Evolutionary conservation across 805 yeast genomes (phyloP).

Genomic region (Candida maltosa): DNA sequence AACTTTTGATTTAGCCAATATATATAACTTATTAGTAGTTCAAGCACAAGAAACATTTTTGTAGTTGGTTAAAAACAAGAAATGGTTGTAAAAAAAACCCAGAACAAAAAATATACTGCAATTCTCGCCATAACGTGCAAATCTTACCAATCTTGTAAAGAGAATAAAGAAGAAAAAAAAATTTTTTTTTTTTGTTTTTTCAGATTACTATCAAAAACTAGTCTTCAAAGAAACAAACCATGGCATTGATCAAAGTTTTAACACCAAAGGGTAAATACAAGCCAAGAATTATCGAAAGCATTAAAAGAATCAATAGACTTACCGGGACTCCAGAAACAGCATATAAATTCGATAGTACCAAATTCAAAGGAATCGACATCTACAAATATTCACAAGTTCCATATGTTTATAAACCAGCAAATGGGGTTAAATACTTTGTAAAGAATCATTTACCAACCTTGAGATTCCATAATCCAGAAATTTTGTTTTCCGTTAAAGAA

Average conservation of each 20-base stretch:
- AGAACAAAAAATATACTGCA: too few relatives aligned
- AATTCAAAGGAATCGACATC: conserved; percentile 43
- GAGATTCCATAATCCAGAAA: conserved; percentile 76
- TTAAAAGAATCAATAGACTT: conserved; percentile 46
- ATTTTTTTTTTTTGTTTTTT: too few relatives aligned
- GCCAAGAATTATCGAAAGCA: conserved; percentile 44
- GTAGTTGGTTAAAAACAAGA: too few relatives aligned
- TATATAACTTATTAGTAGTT: conserved; percentile 1
- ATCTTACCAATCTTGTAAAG: too few relatives aligned
- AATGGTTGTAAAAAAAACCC: not conserved
- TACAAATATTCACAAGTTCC: conserved; percentile 43
- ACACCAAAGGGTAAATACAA: conserved; percentile 11
- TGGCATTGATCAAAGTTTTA: conserved; percentile 5
- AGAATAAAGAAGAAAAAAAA: too few relatives aligned
- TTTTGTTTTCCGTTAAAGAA: conserved; percentile 60
- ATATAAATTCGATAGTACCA: conserved; percentile 22
- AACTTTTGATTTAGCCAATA: conserved; percentile 16
- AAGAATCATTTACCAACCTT: conserved; percentile 68
- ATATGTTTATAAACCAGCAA: conserved; percentile 43
- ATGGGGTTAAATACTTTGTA: conserved; percentile 78
- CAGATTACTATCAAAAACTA: too few relatives aligned
- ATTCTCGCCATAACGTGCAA: too few relatives aligned
- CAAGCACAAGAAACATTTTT: conserved; percentile 2
- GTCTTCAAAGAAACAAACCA: too few relatives aligned
- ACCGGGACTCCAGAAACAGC: conserved; percentile 46